These are phyloP conservation scores for Amniculicola lignicola DNA, from an alignment of 495 filamentous ascomycete species.

Conservation along the genomic window DNA sequence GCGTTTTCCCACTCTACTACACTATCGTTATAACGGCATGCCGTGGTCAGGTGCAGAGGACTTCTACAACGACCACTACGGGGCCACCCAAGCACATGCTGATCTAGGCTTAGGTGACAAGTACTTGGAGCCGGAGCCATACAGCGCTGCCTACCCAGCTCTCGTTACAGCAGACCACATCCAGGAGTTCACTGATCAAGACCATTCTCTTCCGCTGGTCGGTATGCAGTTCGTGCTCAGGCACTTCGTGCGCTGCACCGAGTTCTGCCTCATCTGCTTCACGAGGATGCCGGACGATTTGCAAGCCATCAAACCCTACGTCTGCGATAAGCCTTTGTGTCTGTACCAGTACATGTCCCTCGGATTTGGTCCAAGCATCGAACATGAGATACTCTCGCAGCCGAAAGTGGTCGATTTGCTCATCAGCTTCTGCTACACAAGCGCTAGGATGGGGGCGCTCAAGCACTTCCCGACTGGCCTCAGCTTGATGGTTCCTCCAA, in stretches of 20 bases:
- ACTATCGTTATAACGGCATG: conserved; percentile 53
- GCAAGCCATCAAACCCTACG: conserved; percentile 87
- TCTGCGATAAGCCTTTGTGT: conserved; percentile 77
- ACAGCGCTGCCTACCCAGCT: conserved; percentile 31
- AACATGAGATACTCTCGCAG: conserved; percentile 76
- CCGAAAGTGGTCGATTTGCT: conserved; percentile 85
- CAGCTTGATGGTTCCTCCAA: conserved; percentile 60
- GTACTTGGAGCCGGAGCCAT: conserved; percentile 38
- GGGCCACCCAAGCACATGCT: conserved; percentile 36
- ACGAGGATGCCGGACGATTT: conserved; percentile 65
- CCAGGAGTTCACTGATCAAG: not conserved
- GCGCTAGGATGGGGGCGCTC: conserved; percentile 49
- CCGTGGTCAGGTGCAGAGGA: conserved; percentile 71
- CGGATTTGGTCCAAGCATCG: conserved; percentile 79
- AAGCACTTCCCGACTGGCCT: conserved; percentile 67
- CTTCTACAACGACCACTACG: conserved; percentile 51
- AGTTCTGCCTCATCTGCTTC: conserved; percentile 88
- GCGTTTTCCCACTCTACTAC: conserved; percentile 62
- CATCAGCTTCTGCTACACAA: conserved; percentile 73
- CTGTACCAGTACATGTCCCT: conserved; percentile 90
- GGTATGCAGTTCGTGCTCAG: conserved; percentile 78
- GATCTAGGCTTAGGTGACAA: conserved; percentile 39
- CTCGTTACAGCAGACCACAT: conserved; percentile 42
- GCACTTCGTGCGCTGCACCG: conserved; percentile 76
- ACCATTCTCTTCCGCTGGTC: conserved; percentile 62